A percentile compares a stretch with the other conserved stretches of the same genome.
phyloP scores from a whole-genome alignment of 805 yeast genomes.

The Starmerella powellii region DNA sequence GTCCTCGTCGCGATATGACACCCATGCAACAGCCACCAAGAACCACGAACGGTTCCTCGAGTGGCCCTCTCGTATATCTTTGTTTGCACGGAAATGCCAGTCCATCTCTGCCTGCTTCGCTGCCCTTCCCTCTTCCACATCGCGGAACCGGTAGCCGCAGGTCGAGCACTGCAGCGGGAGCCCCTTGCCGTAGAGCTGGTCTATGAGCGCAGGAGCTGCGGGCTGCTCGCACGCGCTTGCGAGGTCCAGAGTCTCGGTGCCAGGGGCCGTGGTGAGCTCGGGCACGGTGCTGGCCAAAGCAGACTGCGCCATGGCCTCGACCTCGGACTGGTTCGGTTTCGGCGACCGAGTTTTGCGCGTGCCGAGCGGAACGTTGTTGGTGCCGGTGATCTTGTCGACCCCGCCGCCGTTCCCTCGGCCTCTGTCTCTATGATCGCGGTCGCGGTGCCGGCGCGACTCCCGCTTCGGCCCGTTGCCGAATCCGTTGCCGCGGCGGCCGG shows the following conservation, averaged over 20 bases:
- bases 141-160: slow-evolving; percentile 77
- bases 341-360: slow-evolving; percentile 6
- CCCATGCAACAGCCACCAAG: slow-evolving; percentile 60
- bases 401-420: slow-evolving; percentile 6
- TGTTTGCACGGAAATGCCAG: slow-evolving; percentile 92
- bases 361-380: slow-evolving; percentile 18
- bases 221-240: slow-evolving; percentile 26
- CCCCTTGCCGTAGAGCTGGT: slow-evolving; percentile 38
- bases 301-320: neutral
- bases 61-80: slow-evolving; percentile 46
- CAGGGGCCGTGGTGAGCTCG: neutral
- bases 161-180: slow-evolving; percentile 73
- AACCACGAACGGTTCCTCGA: slow-evolving; percentile 74
- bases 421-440: neutral
- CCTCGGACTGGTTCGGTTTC: neutral
- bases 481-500: neutral
- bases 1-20: slow-evolving; percentile 51
- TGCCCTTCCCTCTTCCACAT: slow-evolving; percentile 42
- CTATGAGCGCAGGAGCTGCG: slow-evolving; percentile 28
- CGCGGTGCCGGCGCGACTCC: neutral
- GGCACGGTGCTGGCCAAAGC: neutral
- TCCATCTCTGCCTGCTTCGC: slow-evolving; percentile 63
- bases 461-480: neutral
- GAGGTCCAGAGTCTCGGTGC: slow-evolving; percentile 24
- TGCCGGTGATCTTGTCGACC: slow-evolving; percentile 10